Conservation (phyloP, 371 early-diverging fungal species). For the Mortierella sp. region DNA sequence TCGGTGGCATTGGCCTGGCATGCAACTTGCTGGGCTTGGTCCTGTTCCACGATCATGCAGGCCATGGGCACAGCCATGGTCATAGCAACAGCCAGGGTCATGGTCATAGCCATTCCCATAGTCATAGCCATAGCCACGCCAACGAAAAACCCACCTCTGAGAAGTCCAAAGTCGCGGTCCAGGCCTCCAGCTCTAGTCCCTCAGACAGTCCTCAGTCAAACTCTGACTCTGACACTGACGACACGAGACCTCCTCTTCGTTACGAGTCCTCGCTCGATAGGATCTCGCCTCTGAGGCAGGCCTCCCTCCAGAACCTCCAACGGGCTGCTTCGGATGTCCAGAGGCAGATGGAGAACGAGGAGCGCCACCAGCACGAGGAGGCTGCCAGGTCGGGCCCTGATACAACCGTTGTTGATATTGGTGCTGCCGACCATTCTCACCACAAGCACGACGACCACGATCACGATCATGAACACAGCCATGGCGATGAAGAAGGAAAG, state of each 20-base stretch:
- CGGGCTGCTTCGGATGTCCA: constrained; percentile 38
- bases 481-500: constrained; percentile 55
- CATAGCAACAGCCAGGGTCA: constrained; percentile 59
- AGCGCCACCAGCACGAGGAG: constrained; percentile 24
- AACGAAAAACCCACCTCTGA: not conserved
- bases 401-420: constrained; percentile 21
- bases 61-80: constrained; percentile 53
- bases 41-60: constrained; percentile 77
- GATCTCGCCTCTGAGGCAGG: constrained; percentile 34
- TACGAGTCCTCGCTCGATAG: constrained; percentile 36
- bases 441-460: constrained; percentile 48
- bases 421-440: constrained; percentile 46
- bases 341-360: constrained; percentile 31
- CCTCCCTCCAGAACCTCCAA: constrained; percentile 35
- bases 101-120: constrained; percentile 55
- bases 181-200: not conserved
- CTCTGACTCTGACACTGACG: too few species aligned
- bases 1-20: constrained; percentile 86
- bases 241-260: not conserved
- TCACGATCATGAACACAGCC: constrained; percentile 60
- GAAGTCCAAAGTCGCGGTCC: not conserved
- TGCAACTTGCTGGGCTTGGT: constrained; percentile 88
- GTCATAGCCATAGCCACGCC: constrained; percentile 22
- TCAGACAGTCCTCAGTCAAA: not conserved
- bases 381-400: constrained; percentile 1